phyloP scores from a whole-genome alignment of 2,329 filamentous ascomycete genomes.

The Didymella keratinophila region DNA sequence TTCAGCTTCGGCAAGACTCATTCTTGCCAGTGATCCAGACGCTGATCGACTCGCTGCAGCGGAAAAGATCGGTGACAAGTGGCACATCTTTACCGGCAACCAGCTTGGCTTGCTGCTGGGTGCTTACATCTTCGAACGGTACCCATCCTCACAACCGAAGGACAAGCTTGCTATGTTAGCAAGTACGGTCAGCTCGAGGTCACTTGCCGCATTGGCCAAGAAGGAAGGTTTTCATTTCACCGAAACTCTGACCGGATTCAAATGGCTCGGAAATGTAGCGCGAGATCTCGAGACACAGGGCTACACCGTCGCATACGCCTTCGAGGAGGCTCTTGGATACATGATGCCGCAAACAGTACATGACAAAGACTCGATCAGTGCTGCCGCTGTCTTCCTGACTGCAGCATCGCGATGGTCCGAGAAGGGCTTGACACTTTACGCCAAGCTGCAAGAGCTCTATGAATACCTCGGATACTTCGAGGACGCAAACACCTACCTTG shows the following conservation, averaged over 20 bases:
- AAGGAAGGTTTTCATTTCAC: conserved; percentile 64
- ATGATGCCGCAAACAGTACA: conserved; percentile 70
- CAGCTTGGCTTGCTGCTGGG: conserved; percentile 69
- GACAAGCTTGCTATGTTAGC: conserved; percentile 64
- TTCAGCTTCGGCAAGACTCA: conserved; percentile 56
- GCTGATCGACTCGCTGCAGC: conserved; percentile 70
- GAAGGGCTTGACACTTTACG: conserved; percentile 63
- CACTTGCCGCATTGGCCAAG: conserved; percentile 65
- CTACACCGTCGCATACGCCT: conserved; percentile 64
- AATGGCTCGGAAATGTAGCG: conserved; percentile 71
- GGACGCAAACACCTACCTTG: conserved; percentile 70
- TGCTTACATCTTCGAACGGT: conserved; percentile 63
- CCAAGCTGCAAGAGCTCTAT: conserved; percentile 66
- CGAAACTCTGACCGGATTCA: conserved; percentile 72
- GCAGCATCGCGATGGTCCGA: conserved; percentile 61
- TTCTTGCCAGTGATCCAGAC: conserved; percentile 71
- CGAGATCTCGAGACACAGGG: conserved; percentile 58
- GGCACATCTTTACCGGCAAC: conserved; percentile 71
- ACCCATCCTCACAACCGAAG: conserved; percentile 44
- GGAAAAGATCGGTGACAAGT: conserved; percentile 63
- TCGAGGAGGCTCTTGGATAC: conserved; percentile 72
- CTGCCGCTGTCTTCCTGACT: conserved; percentile 66
- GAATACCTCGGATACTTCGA: conserved; percentile 67
- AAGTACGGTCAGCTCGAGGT: conserved; percentile 70
- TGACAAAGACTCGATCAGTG: conserved; percentile 71